Conservation (phyloP, 192 early-diverging fungal genomes). For the Backusella macrospora region DNA sequence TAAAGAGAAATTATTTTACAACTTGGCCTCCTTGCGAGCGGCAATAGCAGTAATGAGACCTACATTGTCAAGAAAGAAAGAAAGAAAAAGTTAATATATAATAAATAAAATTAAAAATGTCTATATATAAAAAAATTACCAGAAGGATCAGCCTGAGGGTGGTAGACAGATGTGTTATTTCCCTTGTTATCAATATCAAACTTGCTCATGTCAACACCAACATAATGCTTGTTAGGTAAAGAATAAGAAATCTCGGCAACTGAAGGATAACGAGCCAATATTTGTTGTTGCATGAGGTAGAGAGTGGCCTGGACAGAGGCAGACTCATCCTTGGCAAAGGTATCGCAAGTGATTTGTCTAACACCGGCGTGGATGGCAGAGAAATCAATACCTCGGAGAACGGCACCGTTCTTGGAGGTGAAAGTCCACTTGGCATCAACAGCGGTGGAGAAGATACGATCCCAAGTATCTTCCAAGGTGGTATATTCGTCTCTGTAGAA, state of each 20-base stretch:
- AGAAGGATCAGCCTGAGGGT: constrained; percentile 73
- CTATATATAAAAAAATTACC: constrained; percentile 37
- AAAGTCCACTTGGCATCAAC: constrained; percentile 74
- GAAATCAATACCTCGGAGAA: constrained; percentile 49
- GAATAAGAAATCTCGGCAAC: constrained; percentile 68
- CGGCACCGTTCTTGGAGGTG: constrained; percentile 25
- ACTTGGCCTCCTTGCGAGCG: constrained; percentile 52
- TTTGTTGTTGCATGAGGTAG: constrained; percentile 74
- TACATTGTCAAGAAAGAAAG: too few species aligned
- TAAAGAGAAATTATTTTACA: constrained; percentile 28
- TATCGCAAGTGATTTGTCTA: constrained; percentile 68
- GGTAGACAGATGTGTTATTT: constrained; percentile 69
- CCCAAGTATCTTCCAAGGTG: constrained; percentile 71
- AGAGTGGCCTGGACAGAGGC: constrained; percentile 82
- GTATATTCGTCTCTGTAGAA: constrained; percentile 76
- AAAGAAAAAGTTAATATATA: background rate
- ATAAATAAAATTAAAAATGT: background rate
- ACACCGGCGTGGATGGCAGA: constrained; percentile 58
- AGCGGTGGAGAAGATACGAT: constrained; percentile 77
- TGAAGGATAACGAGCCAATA: constrained; percentile 57
- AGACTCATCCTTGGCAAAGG: constrained; percentile 77
- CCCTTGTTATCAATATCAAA: constrained; percentile 69
- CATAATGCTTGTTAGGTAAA: constrained; percentile 80
- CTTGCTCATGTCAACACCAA: constrained; percentile 70
- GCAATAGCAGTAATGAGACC: constrained; percentile 71